A percentile compares a stretch with the other conserved stretches of the same genome.
Conservation (phyloP, 2,329 filamentous ascomycete species). For the Fusarium denticulatum region DNA sequence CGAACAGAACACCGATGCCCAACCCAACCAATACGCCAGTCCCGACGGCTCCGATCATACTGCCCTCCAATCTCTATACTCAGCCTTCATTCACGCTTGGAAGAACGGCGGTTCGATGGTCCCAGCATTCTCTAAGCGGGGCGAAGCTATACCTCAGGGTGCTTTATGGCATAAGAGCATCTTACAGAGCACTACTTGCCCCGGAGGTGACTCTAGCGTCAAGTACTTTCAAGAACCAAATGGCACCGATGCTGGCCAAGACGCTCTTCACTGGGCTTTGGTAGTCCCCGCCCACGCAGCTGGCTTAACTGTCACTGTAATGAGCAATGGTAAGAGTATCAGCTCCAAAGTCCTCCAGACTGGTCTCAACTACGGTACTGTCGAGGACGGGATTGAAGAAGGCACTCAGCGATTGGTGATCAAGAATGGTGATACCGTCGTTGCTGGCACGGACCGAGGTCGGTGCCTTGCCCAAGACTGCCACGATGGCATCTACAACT, state of each 20-base stretch:
- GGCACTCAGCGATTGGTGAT: background rate
- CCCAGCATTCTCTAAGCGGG: background rate
- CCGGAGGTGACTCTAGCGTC: background rate
- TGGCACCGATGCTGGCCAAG: background rate
- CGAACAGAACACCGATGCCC: background rate
- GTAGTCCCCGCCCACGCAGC: background rate
- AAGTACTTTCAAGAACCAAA: background rate
- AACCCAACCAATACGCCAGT: background rate
- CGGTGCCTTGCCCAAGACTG: background rate
- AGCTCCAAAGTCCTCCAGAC: background rate
- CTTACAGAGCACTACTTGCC: background rate
- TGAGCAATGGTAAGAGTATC: background rate
- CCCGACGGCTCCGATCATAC: background rate
- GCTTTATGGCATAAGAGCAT: background rate
- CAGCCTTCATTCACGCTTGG: background rate
- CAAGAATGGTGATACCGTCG: background rate
- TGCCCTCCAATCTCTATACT: background rate
- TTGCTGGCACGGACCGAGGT: background rate
- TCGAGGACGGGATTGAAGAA: background rate
- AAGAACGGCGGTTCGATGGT: background rate
- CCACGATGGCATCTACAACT: background rate
- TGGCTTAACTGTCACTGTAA: background rate
- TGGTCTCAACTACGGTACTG: background rate
- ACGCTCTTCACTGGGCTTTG: background rate
- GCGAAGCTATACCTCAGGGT: background rate